Evolutionary conservation across 2,329 filamentous ascomycete genomes (phyloP), one percentile per base, ranked within the genome.

Genomic region (Ophiostoma piceae): DNA sequence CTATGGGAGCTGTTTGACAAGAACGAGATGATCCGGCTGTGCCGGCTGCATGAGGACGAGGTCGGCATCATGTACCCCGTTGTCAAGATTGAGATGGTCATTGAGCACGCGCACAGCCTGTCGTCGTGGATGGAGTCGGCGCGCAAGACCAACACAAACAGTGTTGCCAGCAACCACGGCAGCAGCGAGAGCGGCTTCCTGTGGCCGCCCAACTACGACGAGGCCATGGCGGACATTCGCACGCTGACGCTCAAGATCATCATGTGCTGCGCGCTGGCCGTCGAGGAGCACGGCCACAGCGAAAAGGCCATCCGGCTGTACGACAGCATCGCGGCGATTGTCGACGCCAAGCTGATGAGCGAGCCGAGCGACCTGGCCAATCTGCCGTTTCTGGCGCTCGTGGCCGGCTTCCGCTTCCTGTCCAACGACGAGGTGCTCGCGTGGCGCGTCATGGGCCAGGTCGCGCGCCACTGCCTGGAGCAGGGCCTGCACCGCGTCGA

Each of bases 21-120:
- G 75, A 88, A 93, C 47, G 93, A 97, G 76, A 92, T 95, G 75
- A 78, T 94, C 26, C 87, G 92, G 1, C 80, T 97, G 16, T 92
- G 92, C 73, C 84, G 87, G 16, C 82, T 96, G 0, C 94, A 95
- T 76, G 91, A 96, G 74, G 93, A 97, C 75, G 94, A 97, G 77
- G 89, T 96, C 75, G 92, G 92, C 62, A 86, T 94, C 75, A 96
- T 97, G 92, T 97, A 96, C 77, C 94, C 94, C 0, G 86, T 97
- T 3, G 79, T 96, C 66, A 86, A 92, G 74, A 90, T 96, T 47
- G 86, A 90, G 60, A 84, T 84, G 60, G 82, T 96, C 54, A 88
- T 91, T 51, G 82, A 83, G 6, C 91, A 96, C 77, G 88, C 89
- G 7, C 88, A 86, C 72, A 84, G 84, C 71, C 81, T 97, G 0